These are phyloP conservation scores for Aspergillus sp. DNA, from an alignment of 2,329 filamentous ascomycete species.

Conservation along the genomic window DNA sequence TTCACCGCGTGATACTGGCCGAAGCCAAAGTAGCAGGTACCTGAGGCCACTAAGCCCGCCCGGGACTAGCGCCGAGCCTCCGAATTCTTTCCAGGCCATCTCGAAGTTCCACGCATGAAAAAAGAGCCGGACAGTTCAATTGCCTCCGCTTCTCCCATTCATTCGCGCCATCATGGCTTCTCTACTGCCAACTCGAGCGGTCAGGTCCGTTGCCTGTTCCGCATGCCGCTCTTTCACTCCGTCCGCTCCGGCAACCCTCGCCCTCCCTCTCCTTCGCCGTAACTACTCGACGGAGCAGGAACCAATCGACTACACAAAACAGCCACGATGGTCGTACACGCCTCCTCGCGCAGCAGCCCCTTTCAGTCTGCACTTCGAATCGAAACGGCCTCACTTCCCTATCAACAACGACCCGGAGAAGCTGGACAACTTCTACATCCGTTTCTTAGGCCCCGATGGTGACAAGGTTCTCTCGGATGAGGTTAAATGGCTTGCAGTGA, in stretches of 20 bases:
- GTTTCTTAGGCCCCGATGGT: slow-evolving; percentile 74
- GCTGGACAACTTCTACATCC: slow-evolving; percentile 77
- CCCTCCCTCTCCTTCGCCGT: slow-evolving; percentile 28
- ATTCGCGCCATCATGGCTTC: slow-evolving; percentile 50
- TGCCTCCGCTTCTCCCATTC: slow-evolving; percentile 24
- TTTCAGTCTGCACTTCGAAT: slow-evolving; percentile 51
- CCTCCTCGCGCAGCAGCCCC: slow-evolving; percentile 72
- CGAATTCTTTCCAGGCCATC: slow-evolving; percentile 32
- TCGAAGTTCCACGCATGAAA: slow-evolving; percentile 24
- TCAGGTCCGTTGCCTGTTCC: slow-evolving; percentile 41
- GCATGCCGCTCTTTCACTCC: slow-evolving; percentile 34
- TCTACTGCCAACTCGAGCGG: slow-evolving; percentile 48
- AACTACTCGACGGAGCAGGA: slow-evolving; percentile 35
- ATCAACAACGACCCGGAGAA: slow-evolving; percentile 75
- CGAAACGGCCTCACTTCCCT: slow-evolving; percentile 54
- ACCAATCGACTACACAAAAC: slow-evolving; percentile 38
- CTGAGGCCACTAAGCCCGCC: slow-evolving; percentile 21
- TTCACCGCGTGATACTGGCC: background rate
- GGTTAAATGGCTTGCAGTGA: slow-evolving; percentile 94
- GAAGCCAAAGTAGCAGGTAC: slow-evolving; percentile 10
- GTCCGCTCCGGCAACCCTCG: slow-evolving; percentile 22
- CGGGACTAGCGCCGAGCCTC: slow-evolving; percentile 29
- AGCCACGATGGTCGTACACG: slow-evolving; percentile 73
- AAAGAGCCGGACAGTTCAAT: slow-evolving; percentile 22
- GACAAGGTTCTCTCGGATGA: slow-evolving; percentile 81